These are phyloP conservation scores for Myxozyma vanderwaltii DNA, from an alignment of 805 yeast genomes.

Conservation along the genomic window DNA sequence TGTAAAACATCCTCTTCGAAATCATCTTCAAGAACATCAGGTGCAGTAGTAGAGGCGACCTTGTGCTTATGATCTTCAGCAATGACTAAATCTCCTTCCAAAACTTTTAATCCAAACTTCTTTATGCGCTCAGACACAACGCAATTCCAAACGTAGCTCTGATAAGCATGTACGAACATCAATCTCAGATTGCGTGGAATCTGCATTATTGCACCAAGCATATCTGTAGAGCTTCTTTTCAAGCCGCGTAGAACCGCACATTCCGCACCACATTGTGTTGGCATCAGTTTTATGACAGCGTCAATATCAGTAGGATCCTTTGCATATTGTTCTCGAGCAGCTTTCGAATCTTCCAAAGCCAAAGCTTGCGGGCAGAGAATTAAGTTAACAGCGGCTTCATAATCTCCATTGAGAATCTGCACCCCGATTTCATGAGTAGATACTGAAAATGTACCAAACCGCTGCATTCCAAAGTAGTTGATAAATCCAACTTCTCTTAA, in stretches of 20 bases:
- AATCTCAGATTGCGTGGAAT: conserved; percentile 89
- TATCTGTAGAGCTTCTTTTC: conserved; percentile 56
- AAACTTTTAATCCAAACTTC: conserved; percentile 66
- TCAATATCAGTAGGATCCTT: conserved; percentile 58
- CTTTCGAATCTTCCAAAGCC: conserved; percentile 66
- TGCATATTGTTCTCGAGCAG: conserved; percentile 28
- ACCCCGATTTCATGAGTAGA: conserved; percentile 89
- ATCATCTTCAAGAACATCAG: conserved; percentile 51
- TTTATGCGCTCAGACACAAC: conserved; percentile 78
- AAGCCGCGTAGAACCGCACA: conserved; percentile 65
- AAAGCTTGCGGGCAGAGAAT: conserved; percentile 86
- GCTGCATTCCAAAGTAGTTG: conserved; percentile 96
- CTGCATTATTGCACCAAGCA: conserved; percentile 77
- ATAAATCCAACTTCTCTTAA: conserved; percentile 74
- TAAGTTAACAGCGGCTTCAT: conserved; percentile 78
- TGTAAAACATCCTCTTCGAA: conserved; percentile 72
- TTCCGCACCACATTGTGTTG: conserved; percentile 86
- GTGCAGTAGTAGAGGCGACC: conserved; percentile 31
- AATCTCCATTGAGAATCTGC: conserved; percentile 66
- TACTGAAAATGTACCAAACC: conserved; percentile 93
- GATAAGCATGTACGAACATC: conserved; percentile 98
- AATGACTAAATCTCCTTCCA: conserved; percentile 79
- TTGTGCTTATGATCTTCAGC: conserved; percentile 39
- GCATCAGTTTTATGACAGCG: conserved; percentile 73
- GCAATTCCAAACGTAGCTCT: conserved; percentile 90